phyloP scores from a whole-genome alignment of 2,329 filamentous ascomycete species.

The Curvularia spicifera region DNA sequence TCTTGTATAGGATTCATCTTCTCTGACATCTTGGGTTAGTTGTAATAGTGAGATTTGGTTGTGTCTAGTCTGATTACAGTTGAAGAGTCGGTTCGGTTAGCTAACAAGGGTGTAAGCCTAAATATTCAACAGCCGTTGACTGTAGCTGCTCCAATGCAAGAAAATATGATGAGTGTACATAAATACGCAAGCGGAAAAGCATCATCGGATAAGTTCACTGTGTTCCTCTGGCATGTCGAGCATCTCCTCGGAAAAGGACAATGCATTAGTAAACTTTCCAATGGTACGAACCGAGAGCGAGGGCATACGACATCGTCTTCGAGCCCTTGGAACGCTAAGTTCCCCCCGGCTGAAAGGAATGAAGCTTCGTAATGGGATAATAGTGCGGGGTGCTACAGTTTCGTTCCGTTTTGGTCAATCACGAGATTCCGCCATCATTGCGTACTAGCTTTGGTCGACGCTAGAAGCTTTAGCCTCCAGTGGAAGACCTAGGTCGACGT shows the following conservation, averaged over 20 bases:
- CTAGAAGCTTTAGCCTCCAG: background rate
- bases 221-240: background rate
- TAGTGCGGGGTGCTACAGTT: background rate
- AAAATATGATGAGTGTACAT: background rate
- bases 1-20: background rate
- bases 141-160: background rate
- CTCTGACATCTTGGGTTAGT: background rate
- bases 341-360: background rate
- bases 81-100: background rate
- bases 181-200: background rate
- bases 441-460: background rate
- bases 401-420: background rate
- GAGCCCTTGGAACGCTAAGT: background rate
- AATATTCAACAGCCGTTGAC: background rate
- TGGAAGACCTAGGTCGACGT: background rate
- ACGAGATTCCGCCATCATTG: background rate
- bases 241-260: conserved; percentile 45
- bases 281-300: background rate
- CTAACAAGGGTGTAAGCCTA: background rate
- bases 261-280: background rate
- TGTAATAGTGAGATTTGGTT: background rate
- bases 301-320: background rate
- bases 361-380: background rate
- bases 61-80: background rate
- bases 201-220: background rate